Evolutionary conservation across 108 stramenopile genomes (phyloP).

Genomic region (Cyclotella kingstonii): DNA sequence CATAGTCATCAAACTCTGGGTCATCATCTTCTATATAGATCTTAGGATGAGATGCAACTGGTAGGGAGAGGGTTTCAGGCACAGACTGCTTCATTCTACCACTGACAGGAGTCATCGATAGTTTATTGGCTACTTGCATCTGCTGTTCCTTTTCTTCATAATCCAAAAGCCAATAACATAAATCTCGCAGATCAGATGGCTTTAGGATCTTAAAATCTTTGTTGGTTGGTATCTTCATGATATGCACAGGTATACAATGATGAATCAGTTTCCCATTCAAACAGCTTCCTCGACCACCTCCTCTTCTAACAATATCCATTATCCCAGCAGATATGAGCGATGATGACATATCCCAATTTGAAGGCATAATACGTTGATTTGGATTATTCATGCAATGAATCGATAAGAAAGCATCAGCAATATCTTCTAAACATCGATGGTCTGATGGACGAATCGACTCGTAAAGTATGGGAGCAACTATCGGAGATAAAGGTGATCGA

Average conservation of each 20-base stretch:
- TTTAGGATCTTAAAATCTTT: background rate
- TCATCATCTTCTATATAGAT: constrained; percentile 37
- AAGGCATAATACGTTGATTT: background rate
- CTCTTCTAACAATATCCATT: constrained; percentile 34
- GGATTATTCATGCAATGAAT: constrained; percentile 7
- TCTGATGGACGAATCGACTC: constrained; percentile 36
- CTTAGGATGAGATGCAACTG: constrained; percentile 10
- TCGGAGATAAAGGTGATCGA: constrained; percentile 24
- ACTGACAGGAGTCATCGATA: no score
- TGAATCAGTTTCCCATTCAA: constrained; percentile 30
- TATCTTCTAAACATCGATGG: constrained; percentile 29
- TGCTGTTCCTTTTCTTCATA: background rate
- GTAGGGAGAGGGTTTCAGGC: no score
- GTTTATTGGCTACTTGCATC: background rate
- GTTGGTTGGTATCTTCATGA: constrained; percentile 2
- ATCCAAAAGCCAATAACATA: constrained; percentile 23
- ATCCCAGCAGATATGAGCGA: constrained; percentile 13
- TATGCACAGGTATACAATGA: constrained; percentile 21
- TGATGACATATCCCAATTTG: no score
- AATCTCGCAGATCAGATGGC: constrained; percentile 4
- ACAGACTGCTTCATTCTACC: no score
- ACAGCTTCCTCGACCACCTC: constrained; percentile 20
- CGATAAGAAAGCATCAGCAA: constrained; percentile 24
- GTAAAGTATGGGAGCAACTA: constrained; percentile 32
- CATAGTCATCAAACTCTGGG: constrained; percentile 33